phyloP scores from a whole-genome alignment of 352 stramenopile species.

The Phytophthora crassamura region DNA sequence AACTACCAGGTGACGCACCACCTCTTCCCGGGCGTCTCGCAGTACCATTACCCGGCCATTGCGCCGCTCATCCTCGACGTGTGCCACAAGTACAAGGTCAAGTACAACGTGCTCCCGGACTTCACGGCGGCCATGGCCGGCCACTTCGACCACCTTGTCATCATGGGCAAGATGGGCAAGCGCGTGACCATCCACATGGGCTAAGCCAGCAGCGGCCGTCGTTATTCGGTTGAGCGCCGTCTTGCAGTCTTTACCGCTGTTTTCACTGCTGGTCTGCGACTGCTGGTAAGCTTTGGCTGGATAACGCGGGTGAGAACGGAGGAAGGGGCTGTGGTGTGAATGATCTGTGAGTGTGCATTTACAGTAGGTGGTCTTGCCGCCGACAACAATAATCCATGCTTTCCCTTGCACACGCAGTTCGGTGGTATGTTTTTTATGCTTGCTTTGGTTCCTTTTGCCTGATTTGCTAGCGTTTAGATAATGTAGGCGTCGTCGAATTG shows the following conservation, averaged over 20 bases:
- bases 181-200: constrained; percentile 87
- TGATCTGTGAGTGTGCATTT: constrained; percentile 25
- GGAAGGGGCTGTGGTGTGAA: neutral
- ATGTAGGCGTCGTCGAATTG: no score
- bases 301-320: neutral
- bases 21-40: constrained; percentile 94
- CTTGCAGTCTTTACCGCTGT: constrained; percentile 8
- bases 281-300: constrained; percentile 5
- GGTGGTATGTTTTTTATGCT: neutral
- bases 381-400: constrained; percentile 27
- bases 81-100: constrained; percentile 94
- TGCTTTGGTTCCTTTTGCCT: no score
- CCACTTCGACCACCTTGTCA: constrained; percentile 91
- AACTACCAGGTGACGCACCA: constrained; percentile 98
- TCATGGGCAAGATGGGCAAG: constrained; percentile 88
- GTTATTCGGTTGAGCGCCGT: neutral
- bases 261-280: neutral
- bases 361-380: constrained; percentile 12
- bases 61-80: constrained; percentile 93
- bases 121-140: constrained; percentile 82
- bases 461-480: no score
- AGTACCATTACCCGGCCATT: constrained; percentile 93
- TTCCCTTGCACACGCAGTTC: constrained; percentile 17
- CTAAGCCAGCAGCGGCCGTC: constrained; percentile 41
- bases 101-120: constrained; percentile 91